These are phyloP conservation scores for Hordeum marinum DNA, from an alignment of 176 grass and related monocot genomes.

Conservation along the genomic window DNA sequence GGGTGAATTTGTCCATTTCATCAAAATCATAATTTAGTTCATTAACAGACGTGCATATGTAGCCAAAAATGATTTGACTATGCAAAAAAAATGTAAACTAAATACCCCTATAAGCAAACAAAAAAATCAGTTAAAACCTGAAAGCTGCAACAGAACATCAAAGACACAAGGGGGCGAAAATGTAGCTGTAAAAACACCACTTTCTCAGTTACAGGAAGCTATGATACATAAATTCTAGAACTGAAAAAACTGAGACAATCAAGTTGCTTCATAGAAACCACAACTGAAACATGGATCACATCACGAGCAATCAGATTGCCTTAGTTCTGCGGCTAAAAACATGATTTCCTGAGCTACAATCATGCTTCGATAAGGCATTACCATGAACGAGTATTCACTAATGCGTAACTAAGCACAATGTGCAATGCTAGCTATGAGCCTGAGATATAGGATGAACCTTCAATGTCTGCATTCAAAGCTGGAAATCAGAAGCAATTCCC, in stretches of 20 bases:
- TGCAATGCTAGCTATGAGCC: not conserved
- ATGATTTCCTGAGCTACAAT: not conserved
- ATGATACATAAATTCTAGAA: not conserved
- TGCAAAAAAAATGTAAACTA: not conserved
- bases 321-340: not conserved
- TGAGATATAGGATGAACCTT: not conserved
- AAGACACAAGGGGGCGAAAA: not conserved
- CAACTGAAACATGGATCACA: not conserved
- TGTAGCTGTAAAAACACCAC: not conserved
- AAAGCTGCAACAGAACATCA: not conserved
- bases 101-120: not conserved
- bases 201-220: not conserved
- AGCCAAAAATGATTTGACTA: not conserved
- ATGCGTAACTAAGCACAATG: not conserved
- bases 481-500: not conserved
- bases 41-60: not conserved
- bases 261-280: not conserved
- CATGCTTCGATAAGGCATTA: not conserved
- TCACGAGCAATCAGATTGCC: not conserved
- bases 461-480: not conserved
- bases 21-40: not conserved
- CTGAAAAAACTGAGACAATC: not conserved
- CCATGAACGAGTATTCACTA: not conserved
- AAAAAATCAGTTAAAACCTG: not conserved
- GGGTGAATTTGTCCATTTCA: not conserved